phyloP scores from a whole-genome alignment of 78 protist species.

The Salpingoeca rosetta region DNA sequence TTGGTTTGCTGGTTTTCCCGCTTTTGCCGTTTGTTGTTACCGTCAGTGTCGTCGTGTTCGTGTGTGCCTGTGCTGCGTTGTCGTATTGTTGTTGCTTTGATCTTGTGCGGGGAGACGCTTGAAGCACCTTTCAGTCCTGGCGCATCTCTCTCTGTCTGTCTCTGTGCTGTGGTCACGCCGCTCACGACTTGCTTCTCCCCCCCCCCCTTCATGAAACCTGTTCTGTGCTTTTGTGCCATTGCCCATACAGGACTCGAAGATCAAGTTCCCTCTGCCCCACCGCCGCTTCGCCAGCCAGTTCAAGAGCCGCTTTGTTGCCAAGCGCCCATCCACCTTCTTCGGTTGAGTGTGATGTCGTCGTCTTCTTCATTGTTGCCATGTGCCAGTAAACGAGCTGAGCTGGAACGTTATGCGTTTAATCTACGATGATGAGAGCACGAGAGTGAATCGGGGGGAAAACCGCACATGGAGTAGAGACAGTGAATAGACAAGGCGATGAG shows the following conservation, averaged over 20 bases:
- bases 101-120: no score
- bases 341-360: background rate
- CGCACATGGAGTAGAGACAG: no score
- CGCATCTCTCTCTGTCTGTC: background rate
- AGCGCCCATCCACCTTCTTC: conserved; percentile 37
- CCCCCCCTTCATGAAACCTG: background rate
- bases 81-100: background rate
- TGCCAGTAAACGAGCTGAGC: no score
- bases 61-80: background rate
- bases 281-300: conserved; percentile 22
- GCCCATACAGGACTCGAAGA: conserved; percentile 22
- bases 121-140: background rate
- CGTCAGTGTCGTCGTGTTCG: background rate
- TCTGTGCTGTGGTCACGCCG: background rate
- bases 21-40: no score
- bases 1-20: background rate
- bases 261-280: conserved; percentile 79
- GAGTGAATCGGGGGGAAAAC: no score
- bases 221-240: background rate
- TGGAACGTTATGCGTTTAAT: no score
- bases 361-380: no score
- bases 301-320: conserved; percentile 19
- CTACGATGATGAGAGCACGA: no score
- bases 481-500: no score
- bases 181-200: background rate